These are phyloP conservation scores for Limnanthes douglasii DNA, from an alignment of 345 rosid species.

Conservation along the genomic window DNA sequence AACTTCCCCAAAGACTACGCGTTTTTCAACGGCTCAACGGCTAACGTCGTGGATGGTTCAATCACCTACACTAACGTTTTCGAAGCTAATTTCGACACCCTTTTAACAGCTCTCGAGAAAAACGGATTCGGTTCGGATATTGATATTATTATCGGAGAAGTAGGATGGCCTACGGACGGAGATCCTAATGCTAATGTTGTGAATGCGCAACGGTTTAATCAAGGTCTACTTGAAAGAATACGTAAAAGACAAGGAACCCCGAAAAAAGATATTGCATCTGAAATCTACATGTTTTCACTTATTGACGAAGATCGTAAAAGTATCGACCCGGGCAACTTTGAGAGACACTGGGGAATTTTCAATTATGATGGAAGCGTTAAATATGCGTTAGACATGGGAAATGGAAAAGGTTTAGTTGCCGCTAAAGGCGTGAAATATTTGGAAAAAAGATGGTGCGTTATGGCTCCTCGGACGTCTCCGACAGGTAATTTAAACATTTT, in stretches of 20 bases:
- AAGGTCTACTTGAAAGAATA: conserved; percentile 54
- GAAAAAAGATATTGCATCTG: conserved; percentile 38
- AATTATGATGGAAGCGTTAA: conserved; percentile 56
- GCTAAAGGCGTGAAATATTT: conserved; percentile 56
- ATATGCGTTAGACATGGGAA: conserved; percentile 26
- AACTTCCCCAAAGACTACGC: conserved; percentile 72
- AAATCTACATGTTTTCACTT: conserved; percentile 57
- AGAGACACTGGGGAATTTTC: conserved; percentile 78
- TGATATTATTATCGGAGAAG: conserved; percentile 75
- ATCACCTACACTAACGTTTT: conserved; percentile 70
- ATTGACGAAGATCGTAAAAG: conserved; percentile 83
- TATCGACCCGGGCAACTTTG: conserved; percentile 57
- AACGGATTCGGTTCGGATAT: conserved; percentile 48
- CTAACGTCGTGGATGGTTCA: conserved; percentile 46
- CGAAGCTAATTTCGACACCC: conserved; percentile 81
- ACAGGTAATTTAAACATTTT: no score
- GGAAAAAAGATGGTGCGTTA: conserved; percentile 57
- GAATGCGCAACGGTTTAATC: conserved; percentile 65
- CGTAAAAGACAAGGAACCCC: conserved; percentile 52
- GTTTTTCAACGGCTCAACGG: conserved; percentile 34
- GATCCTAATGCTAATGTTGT: conserved; percentile 33
- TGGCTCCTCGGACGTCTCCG: conserved; percentile 25
- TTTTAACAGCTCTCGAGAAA: conserved; percentile 52
- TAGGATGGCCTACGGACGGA: conserved; percentile 93
- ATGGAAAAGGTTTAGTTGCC: conserved; percentile 23